Base-by-base conservation (phyloP, 805 yeast species). In the Spathaspora hagerdaliae region DNA sequence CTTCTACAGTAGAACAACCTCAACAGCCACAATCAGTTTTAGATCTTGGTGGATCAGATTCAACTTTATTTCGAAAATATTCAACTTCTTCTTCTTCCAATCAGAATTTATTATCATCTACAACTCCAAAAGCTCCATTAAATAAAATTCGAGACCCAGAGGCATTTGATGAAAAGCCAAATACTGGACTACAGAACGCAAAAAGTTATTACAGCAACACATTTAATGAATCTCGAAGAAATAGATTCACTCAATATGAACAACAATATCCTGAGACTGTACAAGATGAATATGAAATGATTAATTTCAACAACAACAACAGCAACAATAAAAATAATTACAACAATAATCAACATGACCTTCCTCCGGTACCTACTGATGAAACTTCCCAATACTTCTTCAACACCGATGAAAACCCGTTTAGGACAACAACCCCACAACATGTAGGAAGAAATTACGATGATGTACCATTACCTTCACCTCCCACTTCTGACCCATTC, bases 231-330 rank as follows among this genome's bases (percentile, higher is more conserved):
- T 5, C 24, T 19, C 24, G 19, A 14, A 36, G 19, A 6, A 15
- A 36, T 19, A 26, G 47, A 45, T 35, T 51, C 44, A 12, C 48
- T 43, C 39, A 49, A 46, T 41, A 51, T 47, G 42, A 27, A 40
- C 42, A 14, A 24, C 42, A 35, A 38, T 36, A 38, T 37, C 42
- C 46, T 46, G 26, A 7, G 8, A 3, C 32, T 9, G 9, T n/a
- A n/a, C n/a, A 9, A 5, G 41, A 51, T 19, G 50, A 42, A 35
- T 46, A 44, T 39, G 56, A 51, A 40, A 36, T 51, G 44, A 11
- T 11, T 9, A 29, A 29, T 29, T 11, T 15, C 43, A 6, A 14
- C 41, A 27, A 40, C 49, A 12, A 19, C 14, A 13, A 29, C 6
- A 42, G 38, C 5, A 19, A 5, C 4, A 19, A 19, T 19, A 5